phyloP scores from a whole-genome alignment of 768 basidiomycete species.

The Coprinopsis strossmayeri region DNA sequence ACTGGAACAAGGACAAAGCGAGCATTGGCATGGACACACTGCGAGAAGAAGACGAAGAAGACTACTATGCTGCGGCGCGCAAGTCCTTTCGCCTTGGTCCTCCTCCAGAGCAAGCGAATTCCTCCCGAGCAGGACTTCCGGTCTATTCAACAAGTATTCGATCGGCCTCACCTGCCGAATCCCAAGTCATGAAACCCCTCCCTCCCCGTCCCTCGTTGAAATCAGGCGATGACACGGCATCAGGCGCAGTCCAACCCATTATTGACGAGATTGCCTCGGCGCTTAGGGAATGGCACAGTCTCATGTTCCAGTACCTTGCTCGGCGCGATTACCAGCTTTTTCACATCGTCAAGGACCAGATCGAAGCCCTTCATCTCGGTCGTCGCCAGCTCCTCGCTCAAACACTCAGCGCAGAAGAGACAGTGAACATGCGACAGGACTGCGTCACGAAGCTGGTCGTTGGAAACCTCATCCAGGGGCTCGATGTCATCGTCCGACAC shows the following conservation, averaged over 20 bases:
- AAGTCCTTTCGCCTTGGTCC: conserved; percentile 70
- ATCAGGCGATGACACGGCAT: conserved; percentile 88
- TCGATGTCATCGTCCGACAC: conserved; percentile 96
- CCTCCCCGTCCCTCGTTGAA: conserved; percentile 93
- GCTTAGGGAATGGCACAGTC: conserved; percentile 89
- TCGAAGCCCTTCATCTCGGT: conserved; percentile 88
- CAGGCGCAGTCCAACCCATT: conserved; percentile 79
- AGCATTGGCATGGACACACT: conserved; percentile 49
- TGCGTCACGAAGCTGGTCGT: conserved; percentile 84
- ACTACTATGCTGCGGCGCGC: conserved; percentile 25
- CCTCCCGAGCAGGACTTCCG: conserved; percentile 63
- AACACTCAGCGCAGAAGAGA: conserved; percentile 84
- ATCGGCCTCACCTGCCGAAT: conserved; percentile 60
- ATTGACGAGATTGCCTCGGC: conserved; percentile 98
- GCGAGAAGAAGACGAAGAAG: conserved; percentile 58
- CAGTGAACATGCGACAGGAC: conserved; percentile 70
- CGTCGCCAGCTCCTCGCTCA: conserved; percentile 85
- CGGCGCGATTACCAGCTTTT: conserved; percentile 88
- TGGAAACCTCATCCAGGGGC: conserved; percentile 86
- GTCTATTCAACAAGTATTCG: conserved; percentile 74
- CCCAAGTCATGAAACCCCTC: conserved; percentile 61
- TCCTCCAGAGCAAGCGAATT: conserved; percentile 68
- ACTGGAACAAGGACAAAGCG: conserved; percentile 40
- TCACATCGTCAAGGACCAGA: conserved; percentile 77
- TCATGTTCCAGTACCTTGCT: conserved; percentile 89